A percentile compares a stretch with the other conserved stretches of the same genome.
Conservation (phyloP, 768 basidiomycete species). For the Phlegmacium glaucopus region DNA sequence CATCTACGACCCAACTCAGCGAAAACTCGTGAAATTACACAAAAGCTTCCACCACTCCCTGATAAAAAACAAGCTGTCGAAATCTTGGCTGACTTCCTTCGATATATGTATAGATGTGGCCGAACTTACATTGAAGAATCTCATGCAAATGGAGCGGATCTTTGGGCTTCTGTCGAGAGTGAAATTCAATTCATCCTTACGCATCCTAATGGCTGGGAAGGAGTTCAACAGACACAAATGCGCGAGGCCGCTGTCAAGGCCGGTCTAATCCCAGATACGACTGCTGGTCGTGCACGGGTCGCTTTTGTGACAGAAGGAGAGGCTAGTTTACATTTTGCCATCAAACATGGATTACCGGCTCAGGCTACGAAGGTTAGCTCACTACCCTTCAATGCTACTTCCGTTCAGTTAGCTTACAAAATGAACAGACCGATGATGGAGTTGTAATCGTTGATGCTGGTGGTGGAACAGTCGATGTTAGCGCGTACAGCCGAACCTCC, state of each 20-base stretch:
- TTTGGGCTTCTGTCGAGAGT: conserved; percentile 40
- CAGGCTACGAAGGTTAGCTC: conserved; percentile 25
- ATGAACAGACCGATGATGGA: conserved; percentile 5
- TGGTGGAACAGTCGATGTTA: conserved; percentile 51
- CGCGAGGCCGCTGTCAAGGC: conserved; percentile 48
- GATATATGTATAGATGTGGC: conserved; percentile 43
- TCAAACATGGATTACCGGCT: conserved; percentile 38
- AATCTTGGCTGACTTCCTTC: conserved; percentile 48
- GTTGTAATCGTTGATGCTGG: conserved; percentile 19
- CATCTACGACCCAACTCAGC: conserved; percentile 26
- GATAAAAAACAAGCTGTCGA: conserved; percentile 34
- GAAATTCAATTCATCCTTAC: conserved; percentile 48
- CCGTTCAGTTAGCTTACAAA: background rate
- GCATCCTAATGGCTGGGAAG: conserved; percentile 67
- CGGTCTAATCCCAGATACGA: conserved; percentile 42
- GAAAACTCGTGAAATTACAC: background rate
- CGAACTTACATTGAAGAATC: conserved; percentile 43
- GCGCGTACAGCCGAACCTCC: conserved; percentile 32
- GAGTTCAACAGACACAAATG: conserved; percentile 51
- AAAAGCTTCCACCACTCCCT: conserved; percentile 38
- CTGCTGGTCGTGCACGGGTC: conserved; percentile 36
- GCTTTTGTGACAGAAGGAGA: conserved; percentile 62
- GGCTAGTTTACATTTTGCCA: conserved; percentile 54
- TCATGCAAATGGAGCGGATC: conserved; percentile 34
- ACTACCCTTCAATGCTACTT: background rate